phyloP scores from a whole-genome alignment of 768 basidiomycete genomes.

The Aureoboletus auriporus region DNA sequence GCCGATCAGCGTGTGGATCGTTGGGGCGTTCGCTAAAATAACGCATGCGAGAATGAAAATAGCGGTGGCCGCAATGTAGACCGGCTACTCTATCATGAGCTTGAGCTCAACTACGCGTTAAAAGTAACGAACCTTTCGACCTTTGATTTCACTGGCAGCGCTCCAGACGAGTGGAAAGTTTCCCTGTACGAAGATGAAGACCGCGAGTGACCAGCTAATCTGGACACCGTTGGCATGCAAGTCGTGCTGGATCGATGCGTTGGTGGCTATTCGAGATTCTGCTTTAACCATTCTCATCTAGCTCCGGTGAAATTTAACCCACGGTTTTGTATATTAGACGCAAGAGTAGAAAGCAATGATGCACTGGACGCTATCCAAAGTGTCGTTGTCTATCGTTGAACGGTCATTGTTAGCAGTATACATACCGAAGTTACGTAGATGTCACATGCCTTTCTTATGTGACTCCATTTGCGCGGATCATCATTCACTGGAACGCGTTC shows the following conservation, averaged over 20 bases:
- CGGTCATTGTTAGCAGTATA: background rate
- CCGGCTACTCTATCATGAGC: conserved; percentile 33
- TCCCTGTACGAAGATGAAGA: conserved; percentile 76
- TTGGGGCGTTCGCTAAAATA: conserved; percentile 52
- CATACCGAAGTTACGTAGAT: background rate
- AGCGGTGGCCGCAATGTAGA: conserved; percentile 50
- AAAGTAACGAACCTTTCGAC: conserved; percentile 51
- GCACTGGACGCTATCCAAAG: conserved; percentile 26
- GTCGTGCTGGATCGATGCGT: conserved; percentile 53
- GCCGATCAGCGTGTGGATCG: conserved; percentile 54
- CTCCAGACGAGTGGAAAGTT: conserved; percentile 64
- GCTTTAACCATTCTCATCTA: background rate
- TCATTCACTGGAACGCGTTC: conserved; percentile 43
- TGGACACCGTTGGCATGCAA: conserved; percentile 57
- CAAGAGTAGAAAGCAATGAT: conserved; percentile 21
- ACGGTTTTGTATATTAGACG: conserved; percentile 30
- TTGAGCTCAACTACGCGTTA: background rate
- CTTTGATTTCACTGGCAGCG: conserved; percentile 69
- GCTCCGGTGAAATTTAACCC: conserved; percentile 3
- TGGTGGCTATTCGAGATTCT: conserved; percentile 45
- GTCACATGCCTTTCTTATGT: conserved; percentile 46
- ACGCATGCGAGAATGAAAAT: conserved; percentile 54
- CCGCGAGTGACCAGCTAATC: conserved; percentile 63
- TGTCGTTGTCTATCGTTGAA: conserved; percentile 16
- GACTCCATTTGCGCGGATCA: conserved; percentile 61